Evolutionary conservation across 1,139 yeast genomes (phyloP).

Genomic region (Martiniozyma asiatica): DNA sequence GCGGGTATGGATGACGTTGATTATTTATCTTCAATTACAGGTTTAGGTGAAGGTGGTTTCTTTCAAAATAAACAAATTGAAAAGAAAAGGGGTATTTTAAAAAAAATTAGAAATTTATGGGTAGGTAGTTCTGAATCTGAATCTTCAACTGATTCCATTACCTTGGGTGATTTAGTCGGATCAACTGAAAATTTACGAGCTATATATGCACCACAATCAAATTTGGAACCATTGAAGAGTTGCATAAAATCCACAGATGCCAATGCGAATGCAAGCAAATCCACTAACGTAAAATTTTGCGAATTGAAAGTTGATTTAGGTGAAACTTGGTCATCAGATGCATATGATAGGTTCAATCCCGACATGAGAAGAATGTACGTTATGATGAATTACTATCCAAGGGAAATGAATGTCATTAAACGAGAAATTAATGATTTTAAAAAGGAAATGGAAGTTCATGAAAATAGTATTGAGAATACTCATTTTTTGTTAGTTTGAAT

Average conservation of each 20-base stretch:
- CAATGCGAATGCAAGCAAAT: too few species aligned
- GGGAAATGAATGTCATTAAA: constrained; percentile 35
- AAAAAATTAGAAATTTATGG: constrained; percentile 6
- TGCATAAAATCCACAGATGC: constrained; percentile 4
- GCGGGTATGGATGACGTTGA: constrained; percentile 12
- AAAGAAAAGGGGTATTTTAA: constrained; percentile 1
- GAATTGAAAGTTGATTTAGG: too few species aligned
- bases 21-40: constrained; percentile 18
- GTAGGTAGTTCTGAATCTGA: too few species aligned
- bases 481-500: constrained; percentile 34
- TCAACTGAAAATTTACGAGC: constrained; percentile 2
- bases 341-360: constrained; percentile 37
- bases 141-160: too few species aligned
- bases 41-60: constrained; percentile 20
- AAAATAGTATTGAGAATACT: constrained; percentile 36
- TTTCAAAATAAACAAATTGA: constrained; percentile 9
- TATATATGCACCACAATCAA: background rate
- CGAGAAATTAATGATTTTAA: constrained; percentile 40
- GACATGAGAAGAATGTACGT: constrained; percentile 36
- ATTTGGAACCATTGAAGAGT: constrained; percentile 4
- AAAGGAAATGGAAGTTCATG: constrained; percentile 44
- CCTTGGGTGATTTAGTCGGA: constrained; percentile 2
- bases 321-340: constrained; percentile 37
- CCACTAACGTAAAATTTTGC: too few species aligned
- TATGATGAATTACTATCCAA: constrained; percentile 34